These are phyloP conservation scores for Isabelozyma pseudorhagii DNA, from an alignment of 805 yeast genomes.

Conservation along the genomic window DNA sequence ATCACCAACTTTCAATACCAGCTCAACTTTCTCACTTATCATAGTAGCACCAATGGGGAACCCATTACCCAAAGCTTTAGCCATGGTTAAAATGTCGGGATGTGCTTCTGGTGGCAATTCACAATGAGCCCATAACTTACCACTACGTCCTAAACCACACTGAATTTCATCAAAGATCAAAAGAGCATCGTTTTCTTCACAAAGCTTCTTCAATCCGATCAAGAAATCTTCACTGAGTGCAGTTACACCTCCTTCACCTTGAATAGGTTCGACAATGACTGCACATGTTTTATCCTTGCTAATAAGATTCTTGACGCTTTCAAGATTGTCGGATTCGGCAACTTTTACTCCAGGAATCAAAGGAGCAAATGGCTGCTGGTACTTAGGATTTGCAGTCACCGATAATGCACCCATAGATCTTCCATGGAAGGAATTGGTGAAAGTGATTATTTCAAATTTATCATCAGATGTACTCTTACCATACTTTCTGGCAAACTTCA, in stretches of 20 bases:
- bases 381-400: conserved; percentile 89
- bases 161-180: conserved; percentile 95
- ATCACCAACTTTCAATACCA: conserved; percentile 78
- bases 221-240: conserved; percentile 65
- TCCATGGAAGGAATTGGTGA: conserved; percentile 90
- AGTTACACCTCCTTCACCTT: conserved; percentile 96
- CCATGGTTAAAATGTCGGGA: conserved; percentile 92
- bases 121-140: conserved; percentile 90
- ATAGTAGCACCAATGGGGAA: conserved; percentile 94
- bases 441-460: conserved; percentile 80
- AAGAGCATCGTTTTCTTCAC: conserved; percentile 66
- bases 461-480: conserved; percentile 55
- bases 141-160: conserved; percentile 93
- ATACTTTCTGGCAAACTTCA: conserved; percentile 70
- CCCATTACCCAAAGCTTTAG: conserved; percentile 96
- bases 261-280: conserved; percentile 94
- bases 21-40: conserved; percentile 76
- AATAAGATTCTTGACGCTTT: conserved; percentile 54
- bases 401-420: conserved; percentile 91
- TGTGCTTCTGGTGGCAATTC: conserved; percentile 74
- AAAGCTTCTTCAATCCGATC: conserved; percentile 59
- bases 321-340: conserved; percentile 61
- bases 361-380: conserved; percentile 88
- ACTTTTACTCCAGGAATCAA: conserved; percentile 83
- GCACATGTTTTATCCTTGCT: conserved; percentile 71